Percentiles rank a stretch among this genome's conserved stretches.
phyloP scores from a whole-genome alignment of 225 moss, liverwort and hornwort genomes.

The Antitrichia curtipendula region DNA sequence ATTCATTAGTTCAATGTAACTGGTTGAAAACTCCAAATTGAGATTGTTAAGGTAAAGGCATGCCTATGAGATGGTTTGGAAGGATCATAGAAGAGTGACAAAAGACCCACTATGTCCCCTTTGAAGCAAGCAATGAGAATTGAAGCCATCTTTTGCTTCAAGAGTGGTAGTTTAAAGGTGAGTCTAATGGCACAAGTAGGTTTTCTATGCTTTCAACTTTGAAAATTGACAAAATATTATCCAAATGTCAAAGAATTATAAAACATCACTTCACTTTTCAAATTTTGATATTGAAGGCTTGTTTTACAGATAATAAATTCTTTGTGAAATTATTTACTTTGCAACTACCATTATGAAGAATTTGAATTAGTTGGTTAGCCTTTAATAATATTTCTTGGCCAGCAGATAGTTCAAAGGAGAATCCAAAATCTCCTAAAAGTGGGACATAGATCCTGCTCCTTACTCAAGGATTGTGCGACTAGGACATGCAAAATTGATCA shows the following conservation, averaged over 20 bases:
- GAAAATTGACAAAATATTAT: not conserved
- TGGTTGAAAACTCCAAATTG: not conserved
- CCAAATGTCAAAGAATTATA: not conserved
- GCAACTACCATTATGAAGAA: not conserved
- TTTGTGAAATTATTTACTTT: not conserved
- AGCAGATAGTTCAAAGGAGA: not conserved
- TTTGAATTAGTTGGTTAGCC: not conserved
- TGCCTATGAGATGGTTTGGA: not conserved
- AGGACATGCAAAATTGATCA: not conserved
- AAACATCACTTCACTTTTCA: not conserved
- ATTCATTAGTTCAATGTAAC: not conserved
- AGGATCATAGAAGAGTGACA: not conserved
- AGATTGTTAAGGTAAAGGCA: not conserved
- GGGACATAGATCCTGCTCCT: rapidly evolving
- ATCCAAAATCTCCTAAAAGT: not conserved
- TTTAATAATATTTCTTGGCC: not conserved
- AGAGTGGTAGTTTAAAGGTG: not conserved
- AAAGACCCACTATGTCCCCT: not conserved
- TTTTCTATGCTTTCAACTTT: not conserved
- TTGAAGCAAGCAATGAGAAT: not conserved
- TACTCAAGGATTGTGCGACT: rapidly evolving
- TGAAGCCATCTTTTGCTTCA: not conserved
- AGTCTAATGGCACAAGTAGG: not conserved
- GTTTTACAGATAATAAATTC: not conserved
- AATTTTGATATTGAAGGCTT: not conserved